Evolutionary conservation across 768 basidiomycete species (phyloP), one percentile per base, ranked within the genome.

Genomic region (Royoungia palumana): DNA sequence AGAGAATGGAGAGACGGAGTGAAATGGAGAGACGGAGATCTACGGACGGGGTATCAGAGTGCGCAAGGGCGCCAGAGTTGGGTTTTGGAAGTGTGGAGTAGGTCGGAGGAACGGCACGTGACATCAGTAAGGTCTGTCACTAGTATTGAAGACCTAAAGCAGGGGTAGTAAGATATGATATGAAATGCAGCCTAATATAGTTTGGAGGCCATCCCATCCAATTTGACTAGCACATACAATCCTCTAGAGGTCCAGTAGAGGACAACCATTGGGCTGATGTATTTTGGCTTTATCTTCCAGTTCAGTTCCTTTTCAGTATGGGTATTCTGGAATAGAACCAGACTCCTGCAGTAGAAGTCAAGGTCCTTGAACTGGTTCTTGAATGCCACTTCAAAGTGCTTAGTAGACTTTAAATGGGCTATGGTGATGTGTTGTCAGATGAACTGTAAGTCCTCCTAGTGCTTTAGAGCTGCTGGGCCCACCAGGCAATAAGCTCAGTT

Each of bases 241-340:
- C 62, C 64, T 24, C 60, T 57, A 0, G 44, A 21, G 35, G 53
- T 66, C 6, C 52, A 38, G 0, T 34, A n/a, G 14, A 67, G 44
- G 7, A 69, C 59, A 9, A 67, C 40, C 40, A 62, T 54, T 0
- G 62, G 67, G 2, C 67, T 62, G 0, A 64, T 34, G 30, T 66
- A 69, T 0, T 54, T 53, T 0, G 59, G 57, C 27, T 57, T 49
- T 25, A 45, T 47, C 43, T 69, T 70, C 4, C 53, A 25, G 49
- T 66, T 60, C 4, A 63, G 50, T 1, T 49, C 34, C 16, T 49
- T 46, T 35, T 49, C 30, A 28, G 49, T 27, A 5, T 13, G 1
- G 0, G 34, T 16, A 20, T 53, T 48, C 1, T 10, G 16, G 35
- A 45, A 13, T 6, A 45, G n/a, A 11, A 36, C 35, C 2, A 45